Conservation (phyloP, 2,329 filamentous ascomycete species). For the Amylocarpus encephaloides region DNA sequence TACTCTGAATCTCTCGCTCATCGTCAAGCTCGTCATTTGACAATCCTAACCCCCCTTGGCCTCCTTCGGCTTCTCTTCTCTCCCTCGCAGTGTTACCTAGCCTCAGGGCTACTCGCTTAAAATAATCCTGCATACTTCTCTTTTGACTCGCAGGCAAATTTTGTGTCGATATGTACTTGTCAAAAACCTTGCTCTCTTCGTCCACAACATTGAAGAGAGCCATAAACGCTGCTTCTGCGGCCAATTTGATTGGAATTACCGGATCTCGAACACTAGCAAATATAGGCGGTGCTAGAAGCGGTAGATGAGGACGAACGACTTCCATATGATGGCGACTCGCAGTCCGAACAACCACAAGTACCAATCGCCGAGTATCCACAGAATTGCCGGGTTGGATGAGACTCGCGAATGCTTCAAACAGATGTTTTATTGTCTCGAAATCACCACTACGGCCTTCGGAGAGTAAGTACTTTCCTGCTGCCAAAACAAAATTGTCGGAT, state of each 20-base stretch:
- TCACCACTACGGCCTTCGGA: slow-evolving; percentile 56
- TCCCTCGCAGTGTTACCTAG: slow-evolving; percentile 84
- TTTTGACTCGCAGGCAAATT: slow-evolving; percentile 67
- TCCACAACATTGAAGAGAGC: slow-evolving; percentile 86
- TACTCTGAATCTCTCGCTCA: slow-evolving; percentile 91
- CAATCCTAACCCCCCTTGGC: slow-evolving; percentile 75
- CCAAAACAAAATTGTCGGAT: slow-evolving; percentile 80
- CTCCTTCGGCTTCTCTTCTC: slow-evolving; percentile 84
- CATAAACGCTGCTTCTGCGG: slow-evolving; percentile 90
- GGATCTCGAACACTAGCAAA: slow-evolving; percentile 87
- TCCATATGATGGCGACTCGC: slow-evolving; percentile 73
- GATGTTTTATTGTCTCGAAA: slow-evolving; percentile 70
- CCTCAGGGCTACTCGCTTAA: slow-evolving; percentile 83
- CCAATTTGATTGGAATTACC: slow-evolving; percentile 91
- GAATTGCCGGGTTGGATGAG: slow-evolving; percentile 73
- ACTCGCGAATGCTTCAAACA: slow-evolving; percentile 72
- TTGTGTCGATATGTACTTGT: slow-evolving; percentile 75
- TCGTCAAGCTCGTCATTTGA: slow-evolving; percentile 90
- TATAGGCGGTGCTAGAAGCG: slow-evolving; percentile 71
- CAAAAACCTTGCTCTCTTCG: slow-evolving; percentile 78
- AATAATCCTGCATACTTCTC: slow-evolving; percentile 93
- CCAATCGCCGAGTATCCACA: slow-evolving; percentile 76
- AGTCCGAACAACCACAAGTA: slow-evolving; percentile 83
- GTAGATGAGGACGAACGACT: slow-evolving; percentile 73
- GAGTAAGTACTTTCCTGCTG: slow-evolving; percentile 84